phyloP scores from a whole-genome alignment of 177 flowering plant genomes.

The Vitis hybrid region DNA sequence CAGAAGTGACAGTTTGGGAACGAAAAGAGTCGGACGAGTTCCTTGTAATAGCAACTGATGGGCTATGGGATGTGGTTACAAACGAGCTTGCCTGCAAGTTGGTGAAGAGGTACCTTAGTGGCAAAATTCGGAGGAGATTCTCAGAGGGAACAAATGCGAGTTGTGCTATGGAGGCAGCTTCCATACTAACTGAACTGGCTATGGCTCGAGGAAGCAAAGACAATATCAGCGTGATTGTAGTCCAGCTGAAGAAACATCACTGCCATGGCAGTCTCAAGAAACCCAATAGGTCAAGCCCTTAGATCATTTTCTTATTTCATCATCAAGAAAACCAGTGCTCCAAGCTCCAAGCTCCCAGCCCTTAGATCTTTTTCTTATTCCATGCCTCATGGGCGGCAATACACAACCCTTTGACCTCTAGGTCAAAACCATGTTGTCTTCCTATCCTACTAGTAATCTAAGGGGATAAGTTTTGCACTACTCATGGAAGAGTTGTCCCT shows the following conservation, averaged over 20 bases:
- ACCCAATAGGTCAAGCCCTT: too few relatives aligned
- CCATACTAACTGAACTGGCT: conserved; percentile 49
- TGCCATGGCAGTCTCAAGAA: too few relatives aligned
- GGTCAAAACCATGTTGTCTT: too few relatives aligned
- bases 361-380: too few relatives aligned
- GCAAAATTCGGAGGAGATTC: conserved; percentile 15
- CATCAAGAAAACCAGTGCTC: too few relatives aligned
- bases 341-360: too few relatives aligned
- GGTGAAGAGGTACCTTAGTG: conserved; percentile 32
- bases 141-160: conserved; percentile 6
- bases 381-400: too few relatives aligned
- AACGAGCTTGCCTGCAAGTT: conserved; percentile 52
- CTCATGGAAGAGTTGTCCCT: too few relatives aligned
- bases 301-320: too few relatives aligned
- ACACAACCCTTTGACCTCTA: too few relatives aligned
- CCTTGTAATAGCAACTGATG: conserved; percentile 53
- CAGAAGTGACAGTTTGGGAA: conserved; percentile 45
- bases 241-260: conserved; percentile 20
- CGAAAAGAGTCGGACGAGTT: conserved; percentile 40
- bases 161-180: conserved; percentile 35
- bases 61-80: conserved; percentile 61
- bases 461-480: too few relatives aligned
- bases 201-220: conserved; percentile 60
- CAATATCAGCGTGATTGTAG: conserved; percentile 56
- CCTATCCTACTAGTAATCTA: too few relatives aligned